Conservation (phyloP, 2,329 filamentous ascomycete species). For the Xylaria sp. region DNA sequence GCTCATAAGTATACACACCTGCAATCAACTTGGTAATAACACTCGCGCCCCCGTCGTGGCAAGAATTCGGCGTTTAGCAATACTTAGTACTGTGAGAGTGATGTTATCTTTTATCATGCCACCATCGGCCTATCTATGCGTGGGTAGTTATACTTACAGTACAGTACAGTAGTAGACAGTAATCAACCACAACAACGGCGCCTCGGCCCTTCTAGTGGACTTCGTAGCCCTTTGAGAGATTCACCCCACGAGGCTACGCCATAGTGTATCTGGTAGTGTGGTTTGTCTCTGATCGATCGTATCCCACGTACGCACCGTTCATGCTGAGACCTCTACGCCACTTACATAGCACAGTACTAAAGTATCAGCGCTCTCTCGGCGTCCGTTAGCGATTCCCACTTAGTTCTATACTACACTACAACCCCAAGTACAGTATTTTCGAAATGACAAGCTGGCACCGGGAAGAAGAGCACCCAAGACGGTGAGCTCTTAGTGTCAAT, state of each 20-base stretch:
- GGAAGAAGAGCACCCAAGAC: conserved; percentile 6
- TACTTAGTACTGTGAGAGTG: neutral
- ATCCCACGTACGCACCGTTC: neutral
- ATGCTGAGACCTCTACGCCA: neutral
- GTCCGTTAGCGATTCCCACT: conserved; percentile 4
- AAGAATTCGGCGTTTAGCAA: neutral
- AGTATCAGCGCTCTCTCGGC: neutral
- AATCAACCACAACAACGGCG: conserved; percentile 1
- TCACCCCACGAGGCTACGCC: conserved; percentile 15
- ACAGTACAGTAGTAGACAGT: neutral
- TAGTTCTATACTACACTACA: neutral
- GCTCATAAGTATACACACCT: too few relatives aligned
- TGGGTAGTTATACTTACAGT: neutral
- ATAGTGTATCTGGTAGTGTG: neutral
- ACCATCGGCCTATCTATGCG: neutral
- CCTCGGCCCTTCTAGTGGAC: neutral
- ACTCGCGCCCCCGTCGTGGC: neutral
- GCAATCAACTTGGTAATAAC: neutral
- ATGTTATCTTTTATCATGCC: conserved; percentile 9
- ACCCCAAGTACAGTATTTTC: too few relatives aligned
- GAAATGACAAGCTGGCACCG: neutral
- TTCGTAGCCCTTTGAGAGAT: too few relatives aligned
- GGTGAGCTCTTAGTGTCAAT: conserved; percentile 2
- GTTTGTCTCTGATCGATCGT: neutral
- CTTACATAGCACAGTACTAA: too few relatives aligned